phyloP scores from a whole-genome alignment of 176 grass and related monocot species.

The Cenchrus americanus region DNA sequence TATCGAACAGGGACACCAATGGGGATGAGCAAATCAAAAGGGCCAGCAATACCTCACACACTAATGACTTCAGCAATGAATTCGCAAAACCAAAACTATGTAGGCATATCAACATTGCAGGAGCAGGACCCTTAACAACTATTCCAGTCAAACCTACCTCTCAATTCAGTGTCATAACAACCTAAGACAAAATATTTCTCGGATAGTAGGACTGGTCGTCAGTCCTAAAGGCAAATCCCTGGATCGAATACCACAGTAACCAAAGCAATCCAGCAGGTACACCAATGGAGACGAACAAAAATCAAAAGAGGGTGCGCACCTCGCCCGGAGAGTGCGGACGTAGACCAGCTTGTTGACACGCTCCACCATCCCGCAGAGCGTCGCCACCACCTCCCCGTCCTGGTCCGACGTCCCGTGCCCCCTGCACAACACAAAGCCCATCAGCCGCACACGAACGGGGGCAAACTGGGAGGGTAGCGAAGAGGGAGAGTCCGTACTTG shows the following conservation, averaged over 20 bases:
- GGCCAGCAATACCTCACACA: not conserved
- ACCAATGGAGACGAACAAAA: not conserved
- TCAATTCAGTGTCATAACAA: constrained; percentile 2
- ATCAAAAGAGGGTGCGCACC: constrained; percentile 41
- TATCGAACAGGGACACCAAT: not conserved
- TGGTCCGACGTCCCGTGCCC: constrained; percentile 86
- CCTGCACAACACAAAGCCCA: constrained; percentile 33
- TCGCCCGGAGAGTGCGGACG: constrained; percentile 74
- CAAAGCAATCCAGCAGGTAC: not conserved
- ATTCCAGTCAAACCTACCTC: not conserved
- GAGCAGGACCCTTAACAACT: not conserved
- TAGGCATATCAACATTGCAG: not conserved
- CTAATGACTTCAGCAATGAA: constrained; percentile 1
- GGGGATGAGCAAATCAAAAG: not conserved
- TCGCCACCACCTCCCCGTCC: constrained; percentile 83
- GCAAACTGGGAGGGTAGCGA: not conserved
- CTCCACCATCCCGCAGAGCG: constrained; percentile 88
- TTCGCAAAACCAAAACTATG: not conserved
- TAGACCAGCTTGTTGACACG: constrained; percentile 96
- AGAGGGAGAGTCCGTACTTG: constrained; percentile 48
- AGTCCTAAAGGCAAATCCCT: not conserved
- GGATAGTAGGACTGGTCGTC: not conserved
- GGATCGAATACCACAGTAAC: not conserved
- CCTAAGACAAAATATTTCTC: not conserved
- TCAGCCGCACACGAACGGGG: not conserved